Conservation (phyloP, 2,329 filamentous ascomycete species). For the Alternaria arbusti region DNA sequence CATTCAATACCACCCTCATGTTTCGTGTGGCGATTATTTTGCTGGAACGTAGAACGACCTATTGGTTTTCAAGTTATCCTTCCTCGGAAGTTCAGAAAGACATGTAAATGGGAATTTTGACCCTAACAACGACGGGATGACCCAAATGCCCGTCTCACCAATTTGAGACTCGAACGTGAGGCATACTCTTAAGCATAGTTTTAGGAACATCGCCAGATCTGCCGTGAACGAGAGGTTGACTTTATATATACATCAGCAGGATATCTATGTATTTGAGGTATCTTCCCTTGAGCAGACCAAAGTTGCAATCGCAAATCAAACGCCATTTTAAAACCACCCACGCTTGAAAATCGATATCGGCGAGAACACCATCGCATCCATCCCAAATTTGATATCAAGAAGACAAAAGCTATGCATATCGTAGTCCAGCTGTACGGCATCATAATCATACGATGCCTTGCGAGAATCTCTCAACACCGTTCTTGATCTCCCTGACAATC, state of each 20-base stretch:
- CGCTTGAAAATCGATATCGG: not conserved
- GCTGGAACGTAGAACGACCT: no score
- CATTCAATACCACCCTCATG: no score
- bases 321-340: not conserved
- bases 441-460: constrained; percentile 50
- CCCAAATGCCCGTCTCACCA: not conserved
- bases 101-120: no score
- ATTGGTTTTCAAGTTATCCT: no score
- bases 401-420: not conserved
- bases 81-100: no score
- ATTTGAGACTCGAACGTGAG: not conserved
- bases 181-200: not conserved
- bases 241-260: not conserved
- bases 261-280: not conserved
- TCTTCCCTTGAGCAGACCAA: not conserved
- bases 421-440: not conserved
- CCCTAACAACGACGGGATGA: no score
- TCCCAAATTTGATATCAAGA: not conserved
- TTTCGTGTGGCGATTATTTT: no score
- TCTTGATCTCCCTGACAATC: constrained; percentile 80
- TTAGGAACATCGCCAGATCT: not conserved
- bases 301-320: not conserved
- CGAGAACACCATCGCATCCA: not conserved
- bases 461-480: constrained; percentile 71
- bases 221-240: not conserved